phyloP scores from a whole-genome alignment of 1,139 yeast species.

The Pneumocystis jirovecii region DNA sequence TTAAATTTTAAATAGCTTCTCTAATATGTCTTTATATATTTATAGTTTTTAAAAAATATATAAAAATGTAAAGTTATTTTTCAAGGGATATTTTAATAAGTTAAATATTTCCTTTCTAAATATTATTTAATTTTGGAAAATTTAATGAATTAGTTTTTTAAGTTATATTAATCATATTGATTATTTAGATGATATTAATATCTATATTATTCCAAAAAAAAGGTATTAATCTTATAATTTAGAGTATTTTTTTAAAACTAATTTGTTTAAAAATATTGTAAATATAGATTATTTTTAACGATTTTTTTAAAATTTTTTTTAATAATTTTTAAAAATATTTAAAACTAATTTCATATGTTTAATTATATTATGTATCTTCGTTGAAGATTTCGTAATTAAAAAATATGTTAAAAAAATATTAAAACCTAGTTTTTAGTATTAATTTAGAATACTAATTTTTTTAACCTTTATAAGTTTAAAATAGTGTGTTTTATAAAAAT shows the following conservation, averaged over 20 bases:
- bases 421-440: neutral
- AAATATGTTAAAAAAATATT: neutral
- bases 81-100: neutral
- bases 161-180: neutral
- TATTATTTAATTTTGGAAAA: neutral
- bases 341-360: neutral
- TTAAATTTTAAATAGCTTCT: neutral
- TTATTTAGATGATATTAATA: neutral
- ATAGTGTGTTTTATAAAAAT: neutral
- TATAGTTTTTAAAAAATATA: neutral
- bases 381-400: neutral
- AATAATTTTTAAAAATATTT: neutral
- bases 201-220: neutral
- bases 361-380: neutral
- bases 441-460: neutral
- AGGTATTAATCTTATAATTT: too few species aligned
- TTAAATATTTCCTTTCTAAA: neutral
- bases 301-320: neutral
- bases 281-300: neutral
- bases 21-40: neutral
- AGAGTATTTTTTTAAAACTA: too few species aligned
- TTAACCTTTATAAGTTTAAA: neutral
- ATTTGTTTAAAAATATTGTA: neutral
- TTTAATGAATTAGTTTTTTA: neutral
- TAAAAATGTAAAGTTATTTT: neutral